Base-by-base conservation (phyloP, 306 rosid genomes). In the Glycyrrhiza uralensis region DNA sequence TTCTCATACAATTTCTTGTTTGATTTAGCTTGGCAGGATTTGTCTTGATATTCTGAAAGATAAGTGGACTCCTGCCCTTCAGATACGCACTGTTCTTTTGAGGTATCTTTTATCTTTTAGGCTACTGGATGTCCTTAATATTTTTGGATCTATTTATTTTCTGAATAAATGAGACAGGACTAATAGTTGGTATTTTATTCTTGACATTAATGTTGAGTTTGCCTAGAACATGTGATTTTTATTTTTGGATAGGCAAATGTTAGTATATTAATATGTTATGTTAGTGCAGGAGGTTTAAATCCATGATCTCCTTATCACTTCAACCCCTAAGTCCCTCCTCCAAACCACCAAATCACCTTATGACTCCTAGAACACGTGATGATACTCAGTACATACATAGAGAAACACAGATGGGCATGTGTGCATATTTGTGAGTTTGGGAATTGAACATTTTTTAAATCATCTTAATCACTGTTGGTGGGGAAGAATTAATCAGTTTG, bases 31-130 rank as follows among this genome's bases (percentile, higher is more conserved):
- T 30, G 96, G 96, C 58, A 86, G 96, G 77, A 90, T 90, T 63
- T 90, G 96, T 69, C 93, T 90, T 69, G 96, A 90, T 72, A 88
- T 90, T 76, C 86, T 90, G 74, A 90, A 90, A 73, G 96, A 90
- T 76, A 90, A 90, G 79, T 90, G 93, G 96, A 90, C 88, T 63
- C 96, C 96, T 69, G 96, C 96, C 32, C 93, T 90, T 50, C 96
- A 90, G 89, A 90, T 90, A 59, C 90, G 96, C 76, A 90, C 96
- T 56, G 96, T 90, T 69, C 96, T 90, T 71, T 81, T 90, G 84
- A 90, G 96, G 96, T 90, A 87, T 70, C 33, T 38, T 18, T 39
- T 67, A 39, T 39, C 33, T 33, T 50, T 63, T 18, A 15, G 24
- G 36, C 29, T 75, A 3, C 14, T 65, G 22, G 46, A 28, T 52